phyloP scores from a whole-genome alignment of 2,329 filamentous ascomycete genomes.

The Fusarium hainanense region DNA sequence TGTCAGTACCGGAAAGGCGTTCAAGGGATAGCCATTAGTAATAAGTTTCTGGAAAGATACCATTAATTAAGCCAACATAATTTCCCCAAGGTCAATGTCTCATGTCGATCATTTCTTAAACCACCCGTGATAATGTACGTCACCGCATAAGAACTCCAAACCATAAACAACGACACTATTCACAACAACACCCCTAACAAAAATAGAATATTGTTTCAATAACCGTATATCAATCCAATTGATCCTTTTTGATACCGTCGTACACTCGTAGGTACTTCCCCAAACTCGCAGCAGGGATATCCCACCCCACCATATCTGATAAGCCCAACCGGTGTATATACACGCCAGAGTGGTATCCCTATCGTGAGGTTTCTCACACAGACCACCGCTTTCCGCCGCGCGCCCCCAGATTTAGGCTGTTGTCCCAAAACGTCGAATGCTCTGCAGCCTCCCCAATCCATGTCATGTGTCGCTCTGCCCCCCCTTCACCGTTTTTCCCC shows the following conservation, averaged over 20 bases:
- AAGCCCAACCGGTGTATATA: slow-evolving; percentile 17
- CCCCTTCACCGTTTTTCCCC: background rate
- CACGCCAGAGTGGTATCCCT: slow-evolving; percentile 32
- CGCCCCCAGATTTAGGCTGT: slow-evolving; percentile 8
- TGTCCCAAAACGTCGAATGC: background rate
- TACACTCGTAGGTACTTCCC: background rate
- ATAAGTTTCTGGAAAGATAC: background rate
- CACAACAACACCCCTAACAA: fast-evolving
- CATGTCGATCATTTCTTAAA: background rate
- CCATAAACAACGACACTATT: background rate
- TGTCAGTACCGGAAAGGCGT: slow-evolving; percentile 67
- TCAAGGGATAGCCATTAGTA: slow-evolving; percentile 23
- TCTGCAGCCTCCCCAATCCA: background rate
- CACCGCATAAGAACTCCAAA: background rate
- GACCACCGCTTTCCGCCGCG: background rate
- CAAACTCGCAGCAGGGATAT: slow-evolving; percentile 11
- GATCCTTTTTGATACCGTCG: background rate
- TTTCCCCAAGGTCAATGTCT: background rate
- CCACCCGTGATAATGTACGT: background rate
- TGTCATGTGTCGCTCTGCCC: background rate
- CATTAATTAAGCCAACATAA: too few species aligned
- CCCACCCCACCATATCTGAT: slow-evolving; percentile 22
- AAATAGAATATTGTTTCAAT: background rate
- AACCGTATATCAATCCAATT: background rate
- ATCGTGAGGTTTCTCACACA: slow-evolving; percentile 11